phyloP scores from a whole-genome alignment of 352 stramenopile genomes.

The Phytophthora melonis region DNA sequence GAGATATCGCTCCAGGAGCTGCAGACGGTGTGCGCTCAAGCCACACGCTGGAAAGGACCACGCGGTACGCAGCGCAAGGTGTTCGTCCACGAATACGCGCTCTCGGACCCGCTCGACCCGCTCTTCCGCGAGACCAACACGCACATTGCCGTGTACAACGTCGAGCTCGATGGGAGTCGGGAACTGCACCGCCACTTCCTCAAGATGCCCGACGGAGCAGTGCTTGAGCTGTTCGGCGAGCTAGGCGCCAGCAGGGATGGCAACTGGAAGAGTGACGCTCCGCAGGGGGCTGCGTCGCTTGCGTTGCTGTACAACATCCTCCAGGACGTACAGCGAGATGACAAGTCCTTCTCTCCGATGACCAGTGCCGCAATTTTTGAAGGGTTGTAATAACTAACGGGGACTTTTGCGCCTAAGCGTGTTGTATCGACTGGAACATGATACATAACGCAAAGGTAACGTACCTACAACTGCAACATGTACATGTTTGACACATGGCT shows the following conservation, averaged over 20 bases:
- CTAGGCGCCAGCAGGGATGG: slow-evolving; percentile 46
- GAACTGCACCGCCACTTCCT: slow-evolving; percentile 91
- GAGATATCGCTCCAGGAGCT: slow-evolving; percentile 86
- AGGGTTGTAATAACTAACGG: slow-evolving; percentile 17
- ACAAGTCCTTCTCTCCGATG: slow-evolving; percentile 13
- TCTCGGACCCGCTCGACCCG: slow-evolving; percentile 75
- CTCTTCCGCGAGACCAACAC: slow-evolving; percentile 71
- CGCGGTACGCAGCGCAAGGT: slow-evolving; percentile 74
- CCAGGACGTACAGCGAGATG: slow-evolving; percentile 49
- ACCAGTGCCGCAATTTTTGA: slow-evolving; percentile 30
- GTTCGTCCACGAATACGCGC: slow-evolving; percentile 83
- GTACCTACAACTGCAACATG: not conserved
- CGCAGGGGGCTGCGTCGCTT: slow-evolving; percentile 43
- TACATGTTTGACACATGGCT: slow-evolving; percentile 16
- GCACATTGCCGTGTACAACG: slow-evolving; percentile 87
- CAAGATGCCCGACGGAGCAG: slow-evolving; percentile 79
- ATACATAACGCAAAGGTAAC: not conserved
- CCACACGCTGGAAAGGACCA: slow-evolving; percentile 70
- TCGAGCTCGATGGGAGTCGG: slow-evolving; percentile 59
- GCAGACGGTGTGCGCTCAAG: slow-evolving; percentile 64
- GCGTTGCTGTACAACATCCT: slow-evolving; percentile 67
- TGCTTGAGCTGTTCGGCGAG: slow-evolving; percentile 89
- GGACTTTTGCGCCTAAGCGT: not conserved
- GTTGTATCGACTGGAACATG: too few relatives aligned
- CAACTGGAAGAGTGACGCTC: slow-evolving; percentile 50